Conservation (phyloP, 768 basidiomycete genomes). For the Lactifluus volemus region DNA sequence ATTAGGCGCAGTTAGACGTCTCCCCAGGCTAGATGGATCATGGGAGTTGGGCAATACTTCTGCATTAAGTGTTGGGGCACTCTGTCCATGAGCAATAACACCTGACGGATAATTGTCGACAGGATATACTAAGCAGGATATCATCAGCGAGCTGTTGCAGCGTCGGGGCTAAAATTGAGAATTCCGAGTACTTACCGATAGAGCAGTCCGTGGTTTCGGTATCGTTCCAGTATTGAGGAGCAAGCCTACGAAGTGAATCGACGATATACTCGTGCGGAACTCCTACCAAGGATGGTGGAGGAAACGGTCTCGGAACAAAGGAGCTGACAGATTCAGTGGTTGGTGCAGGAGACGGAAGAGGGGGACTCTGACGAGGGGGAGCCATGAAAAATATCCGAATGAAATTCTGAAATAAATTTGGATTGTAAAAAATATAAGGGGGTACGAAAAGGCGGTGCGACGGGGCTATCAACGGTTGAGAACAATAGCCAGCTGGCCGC, state of each 20-base stretch:
- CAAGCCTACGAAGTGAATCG: slow-evolving; percentile 57
- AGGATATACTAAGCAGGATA: slow-evolving; percentile 7
- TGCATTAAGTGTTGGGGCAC: slow-evolving; percentile 3
- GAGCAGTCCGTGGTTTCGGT: slow-evolving; percentile 74
- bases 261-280: slow-evolving; percentile 70
- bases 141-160: neutral
- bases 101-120: neutral
- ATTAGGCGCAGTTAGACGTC: slow-evolving; percentile 45
- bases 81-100: neutral
- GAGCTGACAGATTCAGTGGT: slow-evolving; percentile 23
- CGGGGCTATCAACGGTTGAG: neutral
- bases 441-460: neutral
- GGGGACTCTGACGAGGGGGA: slow-evolving; percentile 7
- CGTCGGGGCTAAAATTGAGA: neutral
- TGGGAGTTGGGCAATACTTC: slow-evolving; percentile 23
- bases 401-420: neutral
- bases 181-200: slow-evolving; percentile 38
- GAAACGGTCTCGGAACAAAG: slow-evolving; percentile 52
- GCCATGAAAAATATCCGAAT: slow-evolving; percentile 1
- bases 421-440: neutral
- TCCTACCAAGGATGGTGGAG: slow-evolving; percentile 50
- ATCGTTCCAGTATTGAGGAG: slow-evolving; percentile 64
- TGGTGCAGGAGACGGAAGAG: slow-evolving; percentile 14
- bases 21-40: slow-evolving; percentile 36
- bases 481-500: slow-evolving; percentile 2